Percentiles rank a stretch among this genome's conserved stretches.
These are phyloP conservation scores for Monilinia laxa DNA, from an alignment of 2,329 filamentous ascomycete species.

Conservation along the genomic window DNA sequence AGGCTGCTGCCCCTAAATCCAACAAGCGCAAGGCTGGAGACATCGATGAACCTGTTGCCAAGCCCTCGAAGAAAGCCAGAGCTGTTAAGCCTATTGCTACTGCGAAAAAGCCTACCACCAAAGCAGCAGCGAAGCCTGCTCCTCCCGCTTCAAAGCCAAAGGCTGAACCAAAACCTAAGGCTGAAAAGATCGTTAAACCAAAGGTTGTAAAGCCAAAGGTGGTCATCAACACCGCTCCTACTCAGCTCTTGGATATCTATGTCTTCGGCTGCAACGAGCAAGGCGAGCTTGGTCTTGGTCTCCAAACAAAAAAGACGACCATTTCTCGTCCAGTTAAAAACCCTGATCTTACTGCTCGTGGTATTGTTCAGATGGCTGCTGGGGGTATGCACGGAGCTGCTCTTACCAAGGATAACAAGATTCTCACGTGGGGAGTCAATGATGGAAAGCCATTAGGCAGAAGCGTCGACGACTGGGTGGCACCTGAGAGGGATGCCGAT, in stretches of 20 bases:
- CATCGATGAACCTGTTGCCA: slow-evolving; percentile 6
- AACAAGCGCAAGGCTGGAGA: slow-evolving; percentile 23
- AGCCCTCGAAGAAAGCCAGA: slow-evolving; percentile 16
- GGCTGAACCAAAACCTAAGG: slow-evolving; percentile 18
- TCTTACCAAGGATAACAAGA: slow-evolving; percentile 74
- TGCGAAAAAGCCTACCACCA: slow-evolving; percentile 4
- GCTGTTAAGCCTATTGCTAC: slow-evolving; percentile 4
- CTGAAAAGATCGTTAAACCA: slow-evolving; percentile 4
- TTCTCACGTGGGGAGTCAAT: slow-evolving; percentile 84
- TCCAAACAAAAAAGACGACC: slow-evolving; percentile 63
- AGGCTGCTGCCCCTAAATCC: slow-evolving; percentile 18
- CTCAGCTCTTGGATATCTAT: slow-evolving; percentile 66
- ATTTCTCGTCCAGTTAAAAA: slow-evolving; percentile 73
- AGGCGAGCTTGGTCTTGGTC: slow-evolving; percentile 77
- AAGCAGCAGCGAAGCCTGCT: slow-evolving; percentile 6
- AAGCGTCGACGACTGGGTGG: slow-evolving; percentile 64
- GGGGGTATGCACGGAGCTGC: slow-evolving; percentile 81
- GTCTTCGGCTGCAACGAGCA: slow-evolving; percentile 77
- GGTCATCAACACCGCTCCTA: slow-evolving; percentile 60
- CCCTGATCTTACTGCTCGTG: slow-evolving; percentile 56
- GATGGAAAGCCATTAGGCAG: slow-evolving; percentile 78
- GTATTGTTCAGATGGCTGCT: slow-evolving; percentile 72
- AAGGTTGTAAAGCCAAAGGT: slow-evolving; percentile 21
- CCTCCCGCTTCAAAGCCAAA: slow-evolving; percentile 7
- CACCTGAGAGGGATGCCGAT: slow-evolving; percentile 56